Percentiles rank a stretch among this genome's conserved stretches.
These are phyloP conservation scores for Fomitopsis schrenkii DNA, from an alignment of 1,284 basidiomycete species.

Conservation along the genomic window DNA sequence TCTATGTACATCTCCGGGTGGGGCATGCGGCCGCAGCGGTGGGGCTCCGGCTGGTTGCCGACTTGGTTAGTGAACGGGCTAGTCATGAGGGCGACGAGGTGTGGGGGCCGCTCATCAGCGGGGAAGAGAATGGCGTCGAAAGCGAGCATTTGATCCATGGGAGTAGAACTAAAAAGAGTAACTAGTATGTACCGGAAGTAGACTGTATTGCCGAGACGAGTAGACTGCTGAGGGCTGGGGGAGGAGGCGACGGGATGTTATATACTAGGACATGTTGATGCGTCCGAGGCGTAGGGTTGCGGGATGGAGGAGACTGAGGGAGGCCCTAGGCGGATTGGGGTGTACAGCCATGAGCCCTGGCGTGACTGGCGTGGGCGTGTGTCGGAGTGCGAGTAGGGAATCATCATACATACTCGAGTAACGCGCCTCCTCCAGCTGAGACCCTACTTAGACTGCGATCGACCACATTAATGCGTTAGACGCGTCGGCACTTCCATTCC, in stretches of 20 bases:
- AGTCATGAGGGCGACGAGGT: slow-evolving; percentile 66
- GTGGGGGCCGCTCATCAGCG: slow-evolving; percentile 51
- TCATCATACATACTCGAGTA: no score
- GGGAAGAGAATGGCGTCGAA: slow-evolving; percentile 51
- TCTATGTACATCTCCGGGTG: slow-evolving; percentile 83
- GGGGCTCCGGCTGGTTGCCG: slow-evolving; percentile 28
- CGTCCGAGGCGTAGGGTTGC: neutral
- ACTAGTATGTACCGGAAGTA: slow-evolving; percentile 16
- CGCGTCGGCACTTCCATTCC: neutral
- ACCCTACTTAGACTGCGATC: neutral
- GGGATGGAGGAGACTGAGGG: neutral
- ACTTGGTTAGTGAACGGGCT: slow-evolving; percentile 50
- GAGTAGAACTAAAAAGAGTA: neutral
- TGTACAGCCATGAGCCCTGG: neutral
- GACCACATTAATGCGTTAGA: neutral
- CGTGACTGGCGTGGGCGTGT: no score
- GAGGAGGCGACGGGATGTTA: neutral
- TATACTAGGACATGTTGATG: neutral
- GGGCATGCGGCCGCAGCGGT: slow-evolving; percentile 50
- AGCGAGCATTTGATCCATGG: slow-evolving; percentile 56
- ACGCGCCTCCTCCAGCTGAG: neutral
- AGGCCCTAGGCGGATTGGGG: neutral
- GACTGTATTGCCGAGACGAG: neutral
- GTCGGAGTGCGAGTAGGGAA: no score
- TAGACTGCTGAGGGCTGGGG: slow-evolving; percentile 6